Evolutionary conservation across 208 protist genomes (phyloP).

Genomic region (Strigomonas galati): DNA sequence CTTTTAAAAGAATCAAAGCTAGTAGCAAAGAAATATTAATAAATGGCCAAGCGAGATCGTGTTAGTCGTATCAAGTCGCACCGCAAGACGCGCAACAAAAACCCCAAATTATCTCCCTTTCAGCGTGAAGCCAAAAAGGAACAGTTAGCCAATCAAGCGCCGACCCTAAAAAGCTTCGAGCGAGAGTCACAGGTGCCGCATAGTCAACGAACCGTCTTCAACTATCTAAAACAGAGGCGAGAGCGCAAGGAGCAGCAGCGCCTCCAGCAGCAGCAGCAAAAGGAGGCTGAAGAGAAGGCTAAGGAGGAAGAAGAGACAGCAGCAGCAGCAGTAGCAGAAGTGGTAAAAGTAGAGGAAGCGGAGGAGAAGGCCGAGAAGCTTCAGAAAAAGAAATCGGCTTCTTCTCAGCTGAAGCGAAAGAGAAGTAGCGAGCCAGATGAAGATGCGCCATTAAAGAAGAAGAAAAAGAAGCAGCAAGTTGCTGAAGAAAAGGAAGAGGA

Average conservation of each 20-base stretch:
- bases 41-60: conserved; percentile 72
- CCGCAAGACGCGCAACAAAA: conserved; percentile 67
- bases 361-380: background rate
- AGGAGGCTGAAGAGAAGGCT: no score
- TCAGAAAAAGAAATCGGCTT: no score
- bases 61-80: conserved; percentile 77
- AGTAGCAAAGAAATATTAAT: background rate
- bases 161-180: conserved; percentile 34
- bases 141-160: conserved; percentile 75
- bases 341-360: conserved; percentile 4
- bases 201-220: conserved; percentile 55
- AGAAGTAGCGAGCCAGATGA: background rate
- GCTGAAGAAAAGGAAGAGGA: conserved; percentile 18
- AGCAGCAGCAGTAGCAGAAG: conserved; percentile 2
- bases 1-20: background rate
- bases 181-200: conserved; percentile 46
- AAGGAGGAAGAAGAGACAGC: conserved; percentile 11
- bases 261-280: conserved; percentile 18
- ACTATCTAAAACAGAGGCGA: conserved; percentile 57
- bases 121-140: conserved; percentile 71
- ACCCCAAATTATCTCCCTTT: conserved; percentile 85
- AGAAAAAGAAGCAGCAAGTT: background rate
- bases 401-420: background rate
- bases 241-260: conserved; percentile 28
- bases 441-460: background rate